Percentiles rank a stretch among this genome's conserved stretches.
phyloP scores from a whole-genome alignment of 1,284 basidiomycete genomes.

The Ustilago vetiveriae region DNA sequence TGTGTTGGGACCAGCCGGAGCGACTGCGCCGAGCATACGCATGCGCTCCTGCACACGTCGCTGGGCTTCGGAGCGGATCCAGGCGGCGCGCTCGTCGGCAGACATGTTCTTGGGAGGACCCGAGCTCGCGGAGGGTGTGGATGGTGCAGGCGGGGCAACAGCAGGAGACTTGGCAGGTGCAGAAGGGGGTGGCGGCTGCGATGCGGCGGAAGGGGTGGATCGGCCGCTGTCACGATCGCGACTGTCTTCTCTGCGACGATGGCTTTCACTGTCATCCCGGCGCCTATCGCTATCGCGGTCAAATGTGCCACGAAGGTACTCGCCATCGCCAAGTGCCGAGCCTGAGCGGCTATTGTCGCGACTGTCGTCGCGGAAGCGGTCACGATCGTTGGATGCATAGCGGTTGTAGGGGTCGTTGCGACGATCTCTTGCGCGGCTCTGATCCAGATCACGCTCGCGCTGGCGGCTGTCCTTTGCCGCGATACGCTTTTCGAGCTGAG shows the following conservation, averaged over 20 bases:
- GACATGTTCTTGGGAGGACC: slow-evolving; percentile 81
- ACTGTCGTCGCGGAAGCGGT: slow-evolving; percentile 24
- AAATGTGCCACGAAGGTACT: slow-evolving; percentile 56
- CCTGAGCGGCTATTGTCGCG: slow-evolving; percentile 20
- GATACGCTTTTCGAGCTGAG: slow-evolving; percentile 86
- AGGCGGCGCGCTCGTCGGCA: slow-evolving; percentile 82
- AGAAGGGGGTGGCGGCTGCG: slow-evolving; percentile 67
- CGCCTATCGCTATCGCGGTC: slow-evolving; percentile 60
- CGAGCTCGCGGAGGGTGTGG: slow-evolving; percentile 70
- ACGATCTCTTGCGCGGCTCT: slow-evolving; percentile 78
- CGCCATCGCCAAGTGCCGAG: slow-evolving; percentile 44
- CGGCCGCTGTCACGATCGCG: slow-evolving; percentile 68
- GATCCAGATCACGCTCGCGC: slow-evolving; percentile 72
- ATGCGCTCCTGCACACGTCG: slow-evolving; percentile 86
- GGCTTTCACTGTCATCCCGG: slow-evolving; percentile 28
- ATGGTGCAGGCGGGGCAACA: slow-evolving; percentile 65
- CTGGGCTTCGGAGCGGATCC: slow-evolving; percentile 82
- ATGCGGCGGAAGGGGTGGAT: slow-evolving; percentile 65
- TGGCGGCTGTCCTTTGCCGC: slow-evolving; percentile 81
- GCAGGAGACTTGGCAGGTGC: slow-evolving; percentile 55
- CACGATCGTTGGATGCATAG: slow-evolving; percentile 40
- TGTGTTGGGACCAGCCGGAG: slow-evolving; percentile 63
- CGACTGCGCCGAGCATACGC: slow-evolving; percentile 80
- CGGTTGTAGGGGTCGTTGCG: slow-evolving; percentile 75
- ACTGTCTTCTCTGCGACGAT: slow-evolving; percentile 33